Conservation (phyloP, 2,329 filamentous ascomycete species). For the Apiospora pterosperma region DNA sequence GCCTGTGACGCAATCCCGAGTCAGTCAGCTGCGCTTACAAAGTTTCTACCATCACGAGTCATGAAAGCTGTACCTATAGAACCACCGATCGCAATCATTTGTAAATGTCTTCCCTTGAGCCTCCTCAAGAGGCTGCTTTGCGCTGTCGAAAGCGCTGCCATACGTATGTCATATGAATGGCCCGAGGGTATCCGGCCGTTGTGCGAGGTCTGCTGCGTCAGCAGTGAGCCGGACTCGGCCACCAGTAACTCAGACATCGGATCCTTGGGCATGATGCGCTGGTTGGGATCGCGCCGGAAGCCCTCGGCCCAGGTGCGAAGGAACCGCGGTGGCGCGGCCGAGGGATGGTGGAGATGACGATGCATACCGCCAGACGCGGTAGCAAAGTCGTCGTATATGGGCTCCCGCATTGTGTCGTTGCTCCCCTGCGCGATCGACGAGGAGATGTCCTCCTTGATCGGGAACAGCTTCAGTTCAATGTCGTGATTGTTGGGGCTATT, state of each 20-base stretch:
- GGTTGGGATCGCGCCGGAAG: slow-evolving; percentile 59
- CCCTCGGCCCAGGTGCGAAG: slow-evolving; percentile 51
- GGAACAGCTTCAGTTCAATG: slow-evolving; percentile 53
- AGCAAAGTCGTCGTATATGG: slow-evolving; percentile 36
- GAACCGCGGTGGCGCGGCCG: slow-evolving; percentile 25
- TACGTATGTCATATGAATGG: slow-evolving; percentile 45
- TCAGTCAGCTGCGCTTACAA: slow-evolving; percentile 9
- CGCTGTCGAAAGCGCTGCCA: slow-evolving; percentile 69
- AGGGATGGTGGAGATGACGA: background rate
- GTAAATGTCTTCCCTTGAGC: slow-evolving; percentile 80
- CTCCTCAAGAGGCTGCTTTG: slow-evolving; percentile 71
- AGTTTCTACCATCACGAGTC: background rate
- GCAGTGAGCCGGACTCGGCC: slow-evolving; percentile 23
- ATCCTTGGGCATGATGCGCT: slow-evolving; percentile 44
- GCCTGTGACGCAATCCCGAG: slow-evolving; percentile 38
- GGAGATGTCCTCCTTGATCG: slow-evolving; percentile 50
- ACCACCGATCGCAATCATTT: slow-evolving; percentile 97
- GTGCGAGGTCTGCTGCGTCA: slow-evolving; percentile 30
- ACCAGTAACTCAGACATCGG: slow-evolving; percentile 30
- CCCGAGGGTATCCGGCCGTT: slow-evolving; percentile 25
- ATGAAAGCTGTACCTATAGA: slow-evolving; percentile 62
- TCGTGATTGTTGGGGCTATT: slow-evolving; percentile 27
- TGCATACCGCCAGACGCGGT: background rate
- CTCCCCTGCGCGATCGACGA: slow-evolving; percentile 43
- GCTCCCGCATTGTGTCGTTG: slow-evolving; percentile 49